These are phyloP conservation scores for Schizochytrium sp. DNA, from an alignment of 108 stramenopile genomes.

Conservation along the genomic window DNA sequence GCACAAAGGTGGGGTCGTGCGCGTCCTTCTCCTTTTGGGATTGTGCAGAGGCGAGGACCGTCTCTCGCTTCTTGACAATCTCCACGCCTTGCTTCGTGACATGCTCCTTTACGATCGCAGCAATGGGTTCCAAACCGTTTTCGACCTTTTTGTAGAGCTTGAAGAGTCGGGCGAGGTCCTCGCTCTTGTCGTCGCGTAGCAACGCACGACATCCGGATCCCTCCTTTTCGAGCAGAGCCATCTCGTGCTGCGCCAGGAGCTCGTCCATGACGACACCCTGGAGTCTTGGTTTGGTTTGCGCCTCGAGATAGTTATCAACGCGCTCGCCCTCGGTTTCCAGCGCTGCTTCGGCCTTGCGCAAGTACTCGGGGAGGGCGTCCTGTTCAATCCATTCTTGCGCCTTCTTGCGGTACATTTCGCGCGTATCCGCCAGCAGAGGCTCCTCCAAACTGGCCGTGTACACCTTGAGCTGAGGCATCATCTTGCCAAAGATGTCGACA, in stretches of 20 bases:
- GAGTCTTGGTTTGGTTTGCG: constrained; percentile 74
- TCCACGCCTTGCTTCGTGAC: constrained; percentile 73
- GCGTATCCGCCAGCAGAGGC: constrained; percentile 70
- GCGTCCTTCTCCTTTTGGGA: constrained; percentile 49
- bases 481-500: constrained; percentile 87
- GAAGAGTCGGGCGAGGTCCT: constrained; percentile 93
- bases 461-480: constrained; percentile 81
- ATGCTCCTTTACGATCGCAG: constrained; percentile 70
- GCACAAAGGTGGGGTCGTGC: constrained; percentile 92
- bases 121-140: constrained; percentile 87
- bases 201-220: constrained; percentile 85
- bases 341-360: constrained; percentile 89
- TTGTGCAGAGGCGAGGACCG: not conserved
- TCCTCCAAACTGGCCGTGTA: constrained; percentile 83
- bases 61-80: constrained; percentile 74
- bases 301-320: constrained; percentile 83
- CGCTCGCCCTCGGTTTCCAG: constrained; percentile 75
- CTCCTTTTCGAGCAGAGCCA: constrained; percentile 88
- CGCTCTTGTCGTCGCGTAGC: constrained; percentile 86
- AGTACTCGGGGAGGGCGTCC: constrained; percentile 89
- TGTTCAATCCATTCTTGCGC: constrained; percentile 87
- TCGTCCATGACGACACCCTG: constrained; percentile 83
- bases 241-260: constrained; percentile 83
- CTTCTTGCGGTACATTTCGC: constrained; percentile 83
- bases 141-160: constrained; percentile 80